Conservation (phyloP, 495 filamentous ascomycete species). For the Gamarada debralockiae region DNA sequence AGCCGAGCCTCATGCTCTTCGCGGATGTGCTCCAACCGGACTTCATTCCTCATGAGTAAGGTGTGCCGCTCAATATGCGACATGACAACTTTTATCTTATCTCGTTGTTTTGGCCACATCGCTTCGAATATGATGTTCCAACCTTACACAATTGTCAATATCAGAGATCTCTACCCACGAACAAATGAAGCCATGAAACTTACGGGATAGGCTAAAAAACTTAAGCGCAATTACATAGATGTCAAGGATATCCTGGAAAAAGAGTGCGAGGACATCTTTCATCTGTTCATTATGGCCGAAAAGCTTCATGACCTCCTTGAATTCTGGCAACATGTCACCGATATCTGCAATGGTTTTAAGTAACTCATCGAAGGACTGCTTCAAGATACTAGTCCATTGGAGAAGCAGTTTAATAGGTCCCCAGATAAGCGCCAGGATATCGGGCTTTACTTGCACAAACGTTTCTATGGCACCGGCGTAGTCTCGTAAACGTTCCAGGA, state of each 20-base stretch:
- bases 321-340: conserved; percentile 16
- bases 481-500: conserved; percentile 18
- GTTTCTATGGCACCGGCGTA: conserved; percentile 25
- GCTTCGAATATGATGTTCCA: conserved; percentile 19
- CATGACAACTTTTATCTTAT: conserved; percentile 16
- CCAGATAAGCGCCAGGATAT: conserved; percentile 29
- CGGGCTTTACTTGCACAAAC: conserved; percentile 29
- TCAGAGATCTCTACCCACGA: background rate
- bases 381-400: conserved; percentile 24
- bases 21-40: conserved; percentile 20
- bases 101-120: conserved; percentile 18
- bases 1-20: conserved; percentile 20
- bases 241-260: conserved; percentile 33
- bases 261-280: conserved; percentile 26
- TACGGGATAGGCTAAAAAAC: conserved; percentile 25
- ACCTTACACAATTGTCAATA: conserved; percentile 5
- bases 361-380: too few species aligned
- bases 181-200: conserved; percentile 4
- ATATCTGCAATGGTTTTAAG: conserved; percentile 15
- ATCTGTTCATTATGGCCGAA: conserved; percentile 19
- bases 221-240: conserved; percentile 26
- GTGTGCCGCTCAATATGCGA: conserved; percentile 16
- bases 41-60: conserved; percentile 20
- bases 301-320: conserved; percentile 1
- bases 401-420: conserved; percentile 29